phyloP scores from a whole-genome alignment of 2,329 filamentous ascomycete species.

The Xylariales sp. region DNA sequence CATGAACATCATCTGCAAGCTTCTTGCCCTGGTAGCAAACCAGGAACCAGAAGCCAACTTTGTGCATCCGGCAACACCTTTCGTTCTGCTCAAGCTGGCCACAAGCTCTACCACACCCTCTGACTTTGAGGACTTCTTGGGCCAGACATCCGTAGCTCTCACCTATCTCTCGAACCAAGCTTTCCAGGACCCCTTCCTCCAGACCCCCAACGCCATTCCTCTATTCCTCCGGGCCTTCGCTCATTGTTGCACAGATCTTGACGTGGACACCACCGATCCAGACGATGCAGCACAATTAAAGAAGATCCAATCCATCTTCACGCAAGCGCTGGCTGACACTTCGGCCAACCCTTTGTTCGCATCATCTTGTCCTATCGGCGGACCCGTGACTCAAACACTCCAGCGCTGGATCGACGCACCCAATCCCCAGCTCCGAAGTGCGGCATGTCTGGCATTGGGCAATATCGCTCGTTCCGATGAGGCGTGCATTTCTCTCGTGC shows the following conservation, averaged over 20 bases:
- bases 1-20: conserved; percentile 51
- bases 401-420: conserved; percentile 41
- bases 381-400: conserved; percentile 36
- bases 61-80: conserved; percentile 42
- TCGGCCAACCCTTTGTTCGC: conserved; percentile 46
- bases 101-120: conserved; percentile 31
- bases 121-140: conserved; percentile 51
- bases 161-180: conserved; percentile 50
- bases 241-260: conserved; percentile 40
- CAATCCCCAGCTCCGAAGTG: conserved; percentile 44
- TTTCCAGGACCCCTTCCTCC: conserved; percentile 46
- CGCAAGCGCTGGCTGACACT: conserved; percentile 45
- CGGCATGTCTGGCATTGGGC: conserved; percentile 56
- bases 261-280: conserved; percentile 37
- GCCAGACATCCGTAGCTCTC: conserved; percentile 46
- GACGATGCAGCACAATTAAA: conserved; percentile 43
- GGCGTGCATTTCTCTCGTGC: conserved; percentile 45
- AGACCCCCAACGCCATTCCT: conserved; percentile 30
- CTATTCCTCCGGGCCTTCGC: conserved; percentile 45
- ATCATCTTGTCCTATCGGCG: conserved; percentile 35
- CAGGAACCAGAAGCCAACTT: conserved; percentile 45
- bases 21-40: conserved; percentile 47
- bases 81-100: conserved; percentile 46
- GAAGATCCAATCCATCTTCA: conserved; percentile 44
- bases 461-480: conserved; percentile 58